Percentiles rank a stretch among this genome's conserved stretches.
phyloP scores from a whole-genome alignment of 768 basidiomycete genomes.

The Boletus pseudo-olivaceus region DNA sequence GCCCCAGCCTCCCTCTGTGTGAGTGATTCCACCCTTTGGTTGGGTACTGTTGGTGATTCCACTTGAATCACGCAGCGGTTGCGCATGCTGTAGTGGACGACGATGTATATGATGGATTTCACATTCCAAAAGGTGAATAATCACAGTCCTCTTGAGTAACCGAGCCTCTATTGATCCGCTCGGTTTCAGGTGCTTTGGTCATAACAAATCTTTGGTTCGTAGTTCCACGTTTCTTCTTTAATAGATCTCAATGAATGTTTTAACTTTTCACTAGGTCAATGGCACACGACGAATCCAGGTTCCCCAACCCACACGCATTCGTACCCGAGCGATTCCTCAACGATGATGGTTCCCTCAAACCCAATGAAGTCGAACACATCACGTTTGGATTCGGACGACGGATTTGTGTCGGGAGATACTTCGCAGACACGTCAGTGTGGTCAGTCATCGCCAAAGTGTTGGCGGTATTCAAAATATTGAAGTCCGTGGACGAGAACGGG shows the following conservation, averaged over 20 bases:
- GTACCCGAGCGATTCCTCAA: conserved; percentile 38
- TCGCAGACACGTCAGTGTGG: conserved; percentile 19
- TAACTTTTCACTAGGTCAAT: conserved; percentile 13
- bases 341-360: conserved; percentile 13
- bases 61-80: conserved; percentile 7
- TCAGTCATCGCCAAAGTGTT: conserved; percentile 3
- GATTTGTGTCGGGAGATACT: conserved; percentile 18
- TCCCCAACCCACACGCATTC: conserved; percentile 35
- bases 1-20: background rate
- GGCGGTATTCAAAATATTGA: conserved; percentile 11
- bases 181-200: background rate
- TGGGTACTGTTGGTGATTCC: background rate
- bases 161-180: background rate
- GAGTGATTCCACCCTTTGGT: background rate
- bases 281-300: conserved; percentile 26
- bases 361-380: conserved; percentile 1
- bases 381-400: conserved; percentile 26
- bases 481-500: conserved; percentile 7
- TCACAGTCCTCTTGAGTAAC: background rate
- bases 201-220: conserved; percentile 12
- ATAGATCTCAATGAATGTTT: background rate
- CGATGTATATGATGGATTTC: conserved; percentile 40
- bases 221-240: background rate
- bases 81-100: conserved; percentile 33
- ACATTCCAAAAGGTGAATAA: conserved; percentile 41